phyloP scores from a whole-genome alignment of 106 monocot genomes.

The Acorus gramineus region DNA sequence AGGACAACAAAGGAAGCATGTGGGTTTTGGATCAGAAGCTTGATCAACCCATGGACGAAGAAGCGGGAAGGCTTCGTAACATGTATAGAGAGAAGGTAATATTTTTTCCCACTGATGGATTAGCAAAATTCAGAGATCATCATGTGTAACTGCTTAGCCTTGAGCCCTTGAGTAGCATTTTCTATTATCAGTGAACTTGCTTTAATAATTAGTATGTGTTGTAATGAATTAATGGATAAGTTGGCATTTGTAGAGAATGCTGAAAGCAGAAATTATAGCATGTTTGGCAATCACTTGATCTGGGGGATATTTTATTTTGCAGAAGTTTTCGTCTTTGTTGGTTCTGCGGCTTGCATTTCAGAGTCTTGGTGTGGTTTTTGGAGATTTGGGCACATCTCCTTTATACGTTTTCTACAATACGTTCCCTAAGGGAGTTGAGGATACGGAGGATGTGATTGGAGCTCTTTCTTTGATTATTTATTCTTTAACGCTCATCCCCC shows the following conservation, averaged over 20 bases:
- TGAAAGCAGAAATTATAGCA: too few species aligned
- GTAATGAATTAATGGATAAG: too few species aligned
- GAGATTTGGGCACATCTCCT: constrained; percentile 90
- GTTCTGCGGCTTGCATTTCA: constrained; percentile 75
- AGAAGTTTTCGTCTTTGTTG: constrained; percentile 65
- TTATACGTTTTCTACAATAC: constrained; percentile 89
- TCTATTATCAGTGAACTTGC: too few species aligned
- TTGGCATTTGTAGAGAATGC: too few species aligned
- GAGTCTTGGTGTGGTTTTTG: constrained; percentile 87
- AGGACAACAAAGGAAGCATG: constrained; percentile 50
- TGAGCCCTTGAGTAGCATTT: too few species aligned
- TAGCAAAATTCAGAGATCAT: too few species aligned
- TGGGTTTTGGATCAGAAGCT: constrained; percentile 84
- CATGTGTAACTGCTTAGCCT: too few species aligned
- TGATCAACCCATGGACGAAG: constrained; percentile 95
- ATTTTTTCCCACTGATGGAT: neutral
- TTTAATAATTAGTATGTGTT: too few species aligned
- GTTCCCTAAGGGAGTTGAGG: constrained; percentile 63
- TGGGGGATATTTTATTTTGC: constrained; percentile 10
- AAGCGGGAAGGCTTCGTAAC: constrained; percentile 60
- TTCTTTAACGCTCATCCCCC: constrained; percentile 75
- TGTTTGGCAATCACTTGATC: too few species aligned
- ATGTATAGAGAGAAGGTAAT: constrained; percentile 87
- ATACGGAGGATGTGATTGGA: constrained; percentile 78
- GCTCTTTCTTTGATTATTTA: constrained; percentile 97